Conservation (phyloP, 495 filamentous ascomycete genomes). For the Penicillium lagena region DNA sequence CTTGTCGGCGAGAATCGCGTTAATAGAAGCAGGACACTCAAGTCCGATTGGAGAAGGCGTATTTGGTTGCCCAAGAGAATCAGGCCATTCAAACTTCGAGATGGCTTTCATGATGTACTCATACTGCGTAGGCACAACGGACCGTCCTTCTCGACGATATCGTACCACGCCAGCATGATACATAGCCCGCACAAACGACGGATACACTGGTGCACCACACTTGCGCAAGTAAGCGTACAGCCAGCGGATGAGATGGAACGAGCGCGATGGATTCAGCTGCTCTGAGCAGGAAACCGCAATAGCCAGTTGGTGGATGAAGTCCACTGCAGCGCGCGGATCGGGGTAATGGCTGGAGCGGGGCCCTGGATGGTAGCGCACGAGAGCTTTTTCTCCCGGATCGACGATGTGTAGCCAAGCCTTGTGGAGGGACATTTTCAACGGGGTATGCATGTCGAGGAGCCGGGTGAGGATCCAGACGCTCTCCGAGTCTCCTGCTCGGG, state of each 20-base stretch:
- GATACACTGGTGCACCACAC: conserved; percentile 33
- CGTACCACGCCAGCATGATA: conserved; percentile 41
- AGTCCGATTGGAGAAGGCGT: conserved; percentile 1
- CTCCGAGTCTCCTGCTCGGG: conserved; percentile 25
- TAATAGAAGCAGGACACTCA: too few relatives aligned
- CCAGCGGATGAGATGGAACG: conserved; percentile 32
- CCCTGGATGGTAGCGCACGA: conserved; percentile 24
- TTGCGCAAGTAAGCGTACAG: conserved; percentile 31
- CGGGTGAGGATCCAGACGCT: conserved; percentile 27
- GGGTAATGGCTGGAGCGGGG: conserved; percentile 15
- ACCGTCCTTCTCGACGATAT: conserved; percentile 23
- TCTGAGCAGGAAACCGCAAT: conserved; percentile 25
- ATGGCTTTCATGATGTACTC: conserved; percentile 32
- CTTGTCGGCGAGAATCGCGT: too few relatives aligned
- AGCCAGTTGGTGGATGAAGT: conserved; percentile 35
- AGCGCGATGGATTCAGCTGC: conserved; percentile 25
- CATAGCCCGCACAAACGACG: conserved; percentile 34
- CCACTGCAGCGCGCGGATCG: conserved; percentile 30
- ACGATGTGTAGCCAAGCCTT: conserved; percentile 24
- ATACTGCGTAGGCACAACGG: conserved; percentile 22
- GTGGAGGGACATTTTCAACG: conserved; percentile 31
- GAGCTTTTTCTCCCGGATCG: conserved; percentile 21
- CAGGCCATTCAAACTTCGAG: conserved; percentile 24
- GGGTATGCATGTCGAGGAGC: conserved; percentile 31
- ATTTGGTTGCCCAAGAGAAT: conserved; percentile 21